Conservation (phyloP, 371 early-diverging fungal species). For the Thermomucor indicae-seudaticae region DNA sequence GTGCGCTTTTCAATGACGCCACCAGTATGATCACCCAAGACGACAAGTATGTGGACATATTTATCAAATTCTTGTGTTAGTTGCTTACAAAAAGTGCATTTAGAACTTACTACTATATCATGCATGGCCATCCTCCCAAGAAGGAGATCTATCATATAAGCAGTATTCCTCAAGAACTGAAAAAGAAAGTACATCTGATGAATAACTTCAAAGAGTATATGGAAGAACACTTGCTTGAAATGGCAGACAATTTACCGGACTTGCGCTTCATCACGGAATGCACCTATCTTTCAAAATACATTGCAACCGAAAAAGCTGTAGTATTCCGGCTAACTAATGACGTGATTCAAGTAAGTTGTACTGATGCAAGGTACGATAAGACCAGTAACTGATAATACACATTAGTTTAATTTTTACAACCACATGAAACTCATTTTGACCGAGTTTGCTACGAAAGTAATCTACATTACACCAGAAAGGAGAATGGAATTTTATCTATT, state of each 20-base stretch:
- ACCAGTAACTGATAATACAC: background rate
- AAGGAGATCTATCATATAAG: slow-evolving; percentile 15
- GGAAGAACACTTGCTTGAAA: slow-evolving; percentile 47
- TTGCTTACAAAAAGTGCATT: background rate
- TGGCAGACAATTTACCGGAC: slow-evolving; percentile 22
- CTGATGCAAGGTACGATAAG: background rate
- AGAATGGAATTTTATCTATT: slow-evolving; percentile 6
- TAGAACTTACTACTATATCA: slow-evolving; percentile 3
- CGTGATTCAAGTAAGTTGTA: slow-evolving; percentile 61
- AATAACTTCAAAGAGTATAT: slow-evolving; percentile 64
- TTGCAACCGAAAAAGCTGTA: slow-evolving; percentile 61
- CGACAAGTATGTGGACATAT: slow-evolving; percentile 48
- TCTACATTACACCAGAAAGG: slow-evolving; percentile 41
- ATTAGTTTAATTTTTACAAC: slow-evolving; percentile 69
- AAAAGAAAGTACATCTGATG: slow-evolving; percentile 68
- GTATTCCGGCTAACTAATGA: slow-evolving; percentile 71
- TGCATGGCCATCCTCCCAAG: background rate
- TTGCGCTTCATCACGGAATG: slow-evolving; percentile 13
- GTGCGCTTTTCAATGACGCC: slow-evolving; percentile 84
- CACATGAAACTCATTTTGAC: slow-evolving; percentile 70
- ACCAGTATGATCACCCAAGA: slow-evolving; percentile 61
- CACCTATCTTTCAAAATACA: slow-evolving; percentile 64
- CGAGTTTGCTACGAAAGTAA: slow-evolving; percentile 44
- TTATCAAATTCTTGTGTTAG: background rate
- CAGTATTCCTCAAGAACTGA: slow-evolving; percentile 48